Percentiles rank a stretch among this genome's conserved stretches.
Evolutionary conservation across 768 basidiomycete genomes (phyloP).

Genomic region (Daedaleopsis nitida): DNA sequence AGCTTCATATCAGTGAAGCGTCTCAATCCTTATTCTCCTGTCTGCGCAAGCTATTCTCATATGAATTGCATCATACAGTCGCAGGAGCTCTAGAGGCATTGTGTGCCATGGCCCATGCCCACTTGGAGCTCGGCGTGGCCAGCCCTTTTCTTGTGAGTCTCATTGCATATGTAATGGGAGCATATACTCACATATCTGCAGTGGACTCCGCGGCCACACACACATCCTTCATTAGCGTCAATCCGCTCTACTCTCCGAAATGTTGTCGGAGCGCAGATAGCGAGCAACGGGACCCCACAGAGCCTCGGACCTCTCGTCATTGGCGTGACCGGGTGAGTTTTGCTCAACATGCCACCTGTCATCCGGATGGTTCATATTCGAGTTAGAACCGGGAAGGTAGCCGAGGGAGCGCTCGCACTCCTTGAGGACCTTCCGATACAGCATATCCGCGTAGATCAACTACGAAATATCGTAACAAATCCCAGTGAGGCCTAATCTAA

Average conservation of each 20-base stretch:
- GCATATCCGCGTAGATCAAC: slow-evolving; percentile 54
- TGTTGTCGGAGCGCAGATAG: slow-evolving; percentile 57
- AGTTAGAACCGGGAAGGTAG: slow-evolving; percentile 76
- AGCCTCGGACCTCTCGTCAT: slow-evolving; percentile 76
- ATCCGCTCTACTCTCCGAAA: slow-evolving; percentile 57
- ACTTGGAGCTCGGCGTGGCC: slow-evolving; percentile 77
- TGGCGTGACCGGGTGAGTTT: slow-evolving; percentile 75
- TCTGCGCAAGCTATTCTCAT: background rate
- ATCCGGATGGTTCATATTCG: background rate
- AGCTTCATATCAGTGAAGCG: background rate
- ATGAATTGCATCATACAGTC: slow-evolving; percentile 43
- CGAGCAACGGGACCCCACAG: slow-evolving; percentile 57
- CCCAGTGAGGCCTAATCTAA: slow-evolving; percentile 41
- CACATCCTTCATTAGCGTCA: slow-evolving; percentile 55
- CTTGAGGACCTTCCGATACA: slow-evolving; percentile 70
- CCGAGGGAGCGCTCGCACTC: slow-evolving; percentile 74
- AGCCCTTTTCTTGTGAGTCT: slow-evolving; percentile 78
- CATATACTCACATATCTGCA: slow-evolving; percentile 27
- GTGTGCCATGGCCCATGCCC: slow-evolving; percentile 72
- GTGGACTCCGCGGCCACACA: slow-evolving; percentile 83
- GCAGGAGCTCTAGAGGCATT: slow-evolving; percentile 86
- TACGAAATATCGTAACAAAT: slow-evolving; percentile 56
- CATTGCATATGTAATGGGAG: background rate
- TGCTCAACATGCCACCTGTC: background rate
- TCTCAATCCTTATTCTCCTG: background rate